Base-by-base conservation (phyloP, 139 green algal species). In the Edaphochlamys debaryana region DNA sequence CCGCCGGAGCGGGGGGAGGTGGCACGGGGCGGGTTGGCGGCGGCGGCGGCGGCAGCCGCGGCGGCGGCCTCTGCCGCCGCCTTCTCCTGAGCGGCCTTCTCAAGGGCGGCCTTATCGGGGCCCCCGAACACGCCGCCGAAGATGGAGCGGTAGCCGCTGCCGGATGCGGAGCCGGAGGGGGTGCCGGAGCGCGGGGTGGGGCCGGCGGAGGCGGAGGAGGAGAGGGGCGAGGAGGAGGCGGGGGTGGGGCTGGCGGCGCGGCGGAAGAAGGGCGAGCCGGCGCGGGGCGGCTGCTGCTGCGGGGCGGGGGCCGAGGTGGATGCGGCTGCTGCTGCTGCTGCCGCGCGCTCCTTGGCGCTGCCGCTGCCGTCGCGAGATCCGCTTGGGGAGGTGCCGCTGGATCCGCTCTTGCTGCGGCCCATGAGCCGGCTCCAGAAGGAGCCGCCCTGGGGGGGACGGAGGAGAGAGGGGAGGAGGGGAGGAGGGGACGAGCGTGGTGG, bases 341-440 rank as follows among this genome's bases (percentile, higher is more conserved):
- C 1, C 42, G 38, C 27, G 63, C 41, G 37, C 38, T 78, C 27
- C 41, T 79, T 41, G 38, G 40, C 4, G 37, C 27, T 67, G 38
- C 52, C 38, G 38, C 37, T 66, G 41, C 60, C 30, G 34, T n/a
- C n/a, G n/a, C n/a, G n/a, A n/a, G n/a, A n/a, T n/a, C n/a, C n/a
- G n/a, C n/a, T n/a, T n/a, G n/a, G n/a, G n/a, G n/a, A n/a, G n/a
- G n/a, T n/a, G n/a, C n/a, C n/a, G 69, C 72, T 75, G 69, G 63
- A 60, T 72, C 63, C 41, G n/a, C 45, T n/a, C n/a, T 42, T 64
- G 30, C 75, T 5, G 40, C 62, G n/a, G 77, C 77, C 77, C 64
- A 83, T n/a, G 11, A 83, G 48, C 22, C 45, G 42, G 9, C 42
- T 40, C 77, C 77, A 83, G 77, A 83, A 83, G n/a, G 63, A 75